Conservation (phyloP, 2,329 filamentous ascomycete genomes). For the Fusarium pininemorale region DNA sequence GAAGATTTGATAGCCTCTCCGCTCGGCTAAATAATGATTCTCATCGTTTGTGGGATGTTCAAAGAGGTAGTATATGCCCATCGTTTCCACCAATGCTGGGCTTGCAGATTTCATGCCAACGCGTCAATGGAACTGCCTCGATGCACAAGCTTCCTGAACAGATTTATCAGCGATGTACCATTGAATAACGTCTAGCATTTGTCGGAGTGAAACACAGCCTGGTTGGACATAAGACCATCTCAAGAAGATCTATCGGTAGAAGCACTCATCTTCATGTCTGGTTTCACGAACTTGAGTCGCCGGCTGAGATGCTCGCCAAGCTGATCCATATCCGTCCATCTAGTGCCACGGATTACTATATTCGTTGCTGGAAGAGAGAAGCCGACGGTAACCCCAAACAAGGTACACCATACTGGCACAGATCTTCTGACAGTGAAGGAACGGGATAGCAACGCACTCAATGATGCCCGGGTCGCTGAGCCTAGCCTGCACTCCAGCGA, state of each 20-base stretch:
- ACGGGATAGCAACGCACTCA: neutral
- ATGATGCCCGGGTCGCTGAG: neutral
- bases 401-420: neutral
- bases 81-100: neutral
- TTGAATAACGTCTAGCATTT: neutral
- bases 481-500: neutral
- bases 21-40: neutral
- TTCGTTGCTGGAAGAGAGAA: neutral
- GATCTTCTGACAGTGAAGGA: neutral
- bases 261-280: neutral
- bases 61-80: neutral
- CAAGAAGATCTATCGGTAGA: neutral
- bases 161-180: neutral
- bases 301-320: neutral
- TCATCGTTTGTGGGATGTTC: neutral
- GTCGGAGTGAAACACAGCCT: neutral
- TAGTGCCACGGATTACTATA: rapidly evolving
- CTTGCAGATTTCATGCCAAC: neutral
- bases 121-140: neutral
- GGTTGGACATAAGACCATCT: neutral
- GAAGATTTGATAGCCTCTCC: rapidly evolving
- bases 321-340: neutral
- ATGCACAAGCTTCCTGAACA: neutral
- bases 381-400: neutral
- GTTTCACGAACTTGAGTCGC: neutral